Base-by-base conservation (phyloP, 2,329 filamentous ascomycete species). In the Cladophialophora yegresii region DNA sequence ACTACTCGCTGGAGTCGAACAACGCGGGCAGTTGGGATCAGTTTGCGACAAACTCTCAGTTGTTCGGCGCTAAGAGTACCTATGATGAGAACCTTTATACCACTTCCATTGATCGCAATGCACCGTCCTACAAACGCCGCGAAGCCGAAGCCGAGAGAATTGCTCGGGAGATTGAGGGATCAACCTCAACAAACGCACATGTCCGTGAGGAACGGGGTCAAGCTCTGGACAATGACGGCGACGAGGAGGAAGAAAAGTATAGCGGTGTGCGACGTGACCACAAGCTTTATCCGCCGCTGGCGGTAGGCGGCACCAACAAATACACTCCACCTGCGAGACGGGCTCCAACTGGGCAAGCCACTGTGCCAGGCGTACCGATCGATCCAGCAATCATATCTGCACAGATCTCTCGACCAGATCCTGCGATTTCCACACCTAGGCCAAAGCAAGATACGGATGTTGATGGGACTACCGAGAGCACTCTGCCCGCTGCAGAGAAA, bases 41-140 rank as follows among this genome's bases (percentile, higher is more conserved):
- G 76, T 99, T 99, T 73, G 90, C 91, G 63, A 88, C 85, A 67
- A 98, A 98, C 73, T 91, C 96, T 77, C 84, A 87, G 62, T 86
- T 92, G 32, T 98, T 96, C 74, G 95, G 95, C 40, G 79, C 96
- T 45, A 91, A 87, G 77, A 95, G 90, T 58, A 92, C 92, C 72
- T 99, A 98, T 75, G 88, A 98, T 73, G 95, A 98, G 78, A 92
- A 91, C 71, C 87, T 95, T 50, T 99, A 99, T 79, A 99, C 95
- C 1, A 99, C 95, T 9, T 80, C 86, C 47, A 96, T 99, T 73
- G 87, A 99, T 77, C 91, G 88, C 73, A 90, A 78, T 68, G 88
- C 96, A 71, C 93, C 95, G 0, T 83, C 89, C 60, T 97, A 96
- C 77, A 88, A 86, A 68, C 87, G 91, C 75, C 86, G 89, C 69